Base-by-base conservation (phyloP, 2,329 filamentous ascomycete species). In the Thermoascus crustaceus region DNA sequence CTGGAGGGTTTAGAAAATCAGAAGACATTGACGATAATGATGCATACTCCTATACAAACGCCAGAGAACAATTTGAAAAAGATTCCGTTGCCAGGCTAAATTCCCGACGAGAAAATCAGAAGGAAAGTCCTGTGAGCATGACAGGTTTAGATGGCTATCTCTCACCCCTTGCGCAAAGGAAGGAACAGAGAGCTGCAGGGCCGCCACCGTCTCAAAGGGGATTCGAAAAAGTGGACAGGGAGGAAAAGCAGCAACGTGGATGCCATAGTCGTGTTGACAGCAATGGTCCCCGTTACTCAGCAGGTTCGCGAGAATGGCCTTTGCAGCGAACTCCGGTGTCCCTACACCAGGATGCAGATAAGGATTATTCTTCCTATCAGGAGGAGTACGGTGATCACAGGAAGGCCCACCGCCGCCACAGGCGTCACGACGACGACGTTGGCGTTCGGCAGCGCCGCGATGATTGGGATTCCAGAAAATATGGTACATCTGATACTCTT, bases 341-440 rank as follows among this genome's bases (percentile, higher is more conserved):
- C 10, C 45, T 72, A 4, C 68, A 72, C 42, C 71, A 72, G 41
- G 64, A 66, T 11, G 53, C 56, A 7, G 67, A 69, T 29, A 58
- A 63, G 35, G 65, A 49, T 25, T 66, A 58, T 45, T 64, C 53
- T 27, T 54, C 57, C 4, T 57, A 65, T 41, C 57, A 57, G 11
- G 63, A 69, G 25, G 62, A 67, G 7, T 63, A 67, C 39, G 63
- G 66, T 14, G 60, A 64, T 32, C 59, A 57, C 22, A 58, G 57
- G 36, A 61, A 66, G 34, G 57, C 60, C 10, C 58, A 58, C 46
- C 60, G 61, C 32, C 52, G 48, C 16, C 46, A 42, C 20, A 40
- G 45, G 29, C 45, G 46, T 4, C 54, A 42, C 9, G 47, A 49
- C 8, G 44, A 49, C 2, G 43, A 46, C 7, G 32, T 27, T 7